A percentile compares a stretch with the other conserved stretches of the same genome.
Conservation (phyloP, 2,329 filamentous ascomycete genomes). For the Microsporum audouinii region DNA sequence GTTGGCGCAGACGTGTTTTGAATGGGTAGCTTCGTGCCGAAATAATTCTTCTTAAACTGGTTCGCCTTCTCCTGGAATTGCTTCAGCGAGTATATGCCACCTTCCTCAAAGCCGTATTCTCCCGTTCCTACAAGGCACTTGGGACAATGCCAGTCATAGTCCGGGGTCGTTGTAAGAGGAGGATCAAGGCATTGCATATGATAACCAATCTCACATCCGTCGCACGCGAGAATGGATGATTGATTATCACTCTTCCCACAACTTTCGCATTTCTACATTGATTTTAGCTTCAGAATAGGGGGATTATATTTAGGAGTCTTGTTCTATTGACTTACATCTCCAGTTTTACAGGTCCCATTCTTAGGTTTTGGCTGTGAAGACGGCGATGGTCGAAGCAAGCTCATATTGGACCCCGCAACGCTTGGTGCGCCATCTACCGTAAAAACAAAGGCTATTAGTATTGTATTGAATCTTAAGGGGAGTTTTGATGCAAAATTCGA, state of each 20-base stretch:
- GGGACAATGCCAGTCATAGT: conserved; percentile 90
- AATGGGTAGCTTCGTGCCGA: conserved; percentile 77
- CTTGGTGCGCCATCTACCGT: conserved; percentile 50
- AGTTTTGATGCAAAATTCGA: not conserved
- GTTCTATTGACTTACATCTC: conserved; percentile 39
- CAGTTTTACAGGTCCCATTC: conserved; percentile 45
- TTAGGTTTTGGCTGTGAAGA: conserved; percentile 43
- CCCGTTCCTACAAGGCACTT: conserved; percentile 91
- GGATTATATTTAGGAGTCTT: not conserved
- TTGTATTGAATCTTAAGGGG: conserved; percentile 13
- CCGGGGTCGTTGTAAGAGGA: conserved; percentile 62
- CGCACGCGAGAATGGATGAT: conserved; percentile 64
- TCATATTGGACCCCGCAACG: conserved; percentile 95
- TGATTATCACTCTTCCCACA: conserved; percentile 70
- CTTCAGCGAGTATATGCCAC: conserved; percentile 84
- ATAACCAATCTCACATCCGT: conserved; percentile 81
- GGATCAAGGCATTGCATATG: conserved; percentile 85
- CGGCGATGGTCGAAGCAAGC: conserved; percentile 71
- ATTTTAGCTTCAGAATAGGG: not conserved
- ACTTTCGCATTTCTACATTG: conserved; percentile 61
- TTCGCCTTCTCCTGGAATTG: conserved; percentile 95
- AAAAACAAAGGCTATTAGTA: not conserved
- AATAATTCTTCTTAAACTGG: conserved; percentile 90
- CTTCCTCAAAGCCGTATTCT: conserved; percentile 95
- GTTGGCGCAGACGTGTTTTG: conserved; percentile 61